These are phyloP conservation scores for Phytopythium montanum DNA, from an alignment of 352 stramenopile species.

Conservation along the genomic window DNA sequence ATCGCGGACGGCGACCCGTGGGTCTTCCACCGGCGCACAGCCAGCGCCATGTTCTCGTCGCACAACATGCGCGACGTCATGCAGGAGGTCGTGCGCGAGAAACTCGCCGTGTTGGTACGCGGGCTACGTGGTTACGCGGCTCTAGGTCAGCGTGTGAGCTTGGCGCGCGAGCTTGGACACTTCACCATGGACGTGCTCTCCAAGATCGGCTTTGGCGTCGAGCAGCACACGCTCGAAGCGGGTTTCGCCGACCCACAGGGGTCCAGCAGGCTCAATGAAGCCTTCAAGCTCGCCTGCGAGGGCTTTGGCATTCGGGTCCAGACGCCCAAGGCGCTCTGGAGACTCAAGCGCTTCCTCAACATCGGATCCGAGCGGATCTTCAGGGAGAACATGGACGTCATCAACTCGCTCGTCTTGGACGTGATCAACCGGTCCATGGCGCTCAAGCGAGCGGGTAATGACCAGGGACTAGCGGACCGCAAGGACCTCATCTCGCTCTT, in stretches of 20 bases:
- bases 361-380: conserved; percentile 35
- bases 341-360: conserved; percentile 31
- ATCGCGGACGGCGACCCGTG: conserved; percentile 26
- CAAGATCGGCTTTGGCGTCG: conserved; percentile 19
- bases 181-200: conserved; percentile 24
- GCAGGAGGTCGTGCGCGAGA: conserved; percentile 17
- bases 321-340: conserved; percentile 32
- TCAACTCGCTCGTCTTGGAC: conserved; percentile 40
- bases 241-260: conserved; percentile 4
- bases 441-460: conserved; percentile 14
- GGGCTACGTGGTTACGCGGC: conserved; percentile 1
- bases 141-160: conserved; percentile 9
- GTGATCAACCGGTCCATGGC: conserved; percentile 51
- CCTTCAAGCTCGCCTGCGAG: conserved; percentile 10
- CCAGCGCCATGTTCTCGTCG: conserved; percentile 24
- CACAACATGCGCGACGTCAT: conserved; percentile 29
- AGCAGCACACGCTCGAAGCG: conserved; percentile 11
- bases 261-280: conserved; percentile 12
- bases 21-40: conserved; percentile 36
- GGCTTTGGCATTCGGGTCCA: conserved; percentile 21
- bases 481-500: conserved; percentile 47
- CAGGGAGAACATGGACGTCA: conserved; percentile 31
- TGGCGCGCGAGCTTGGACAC: conserved; percentile 12
- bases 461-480: conserved; percentile 38
- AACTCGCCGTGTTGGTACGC: conserved; percentile 7